These are phyloP conservation scores for Aspergillus sp. DNA, from an alignment of 2,329 filamentous ascomycete genomes.

Conservation along the genomic window DNA sequence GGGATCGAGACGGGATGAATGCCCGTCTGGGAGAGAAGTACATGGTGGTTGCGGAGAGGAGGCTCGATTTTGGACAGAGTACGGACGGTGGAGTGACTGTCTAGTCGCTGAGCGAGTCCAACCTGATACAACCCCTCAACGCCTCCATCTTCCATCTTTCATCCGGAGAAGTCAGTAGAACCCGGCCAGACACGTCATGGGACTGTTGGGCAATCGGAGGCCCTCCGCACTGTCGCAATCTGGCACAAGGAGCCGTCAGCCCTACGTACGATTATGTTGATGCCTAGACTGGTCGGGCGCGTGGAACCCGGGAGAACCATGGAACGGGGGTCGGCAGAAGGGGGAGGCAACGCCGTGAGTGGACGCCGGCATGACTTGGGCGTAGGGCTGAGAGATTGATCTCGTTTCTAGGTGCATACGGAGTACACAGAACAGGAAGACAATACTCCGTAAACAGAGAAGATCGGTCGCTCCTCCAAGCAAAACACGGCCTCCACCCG, in stretches of 20 bases:
- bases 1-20: slow-evolving; percentile 32
- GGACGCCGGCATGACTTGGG: neutral
- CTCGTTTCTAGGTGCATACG: too few species aligned
- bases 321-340: neutral
- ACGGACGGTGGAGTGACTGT: too few species aligned
- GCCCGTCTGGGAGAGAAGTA: slow-evolving; percentile 54
- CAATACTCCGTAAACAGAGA: too few species aligned
- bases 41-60: slow-evolving; percentile 44
- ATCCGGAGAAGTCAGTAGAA: too few species aligned
- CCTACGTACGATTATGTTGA: neutral
- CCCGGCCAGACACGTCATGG: neutral
- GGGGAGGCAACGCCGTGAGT: neutral
- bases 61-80: slow-evolving; percentile 18
- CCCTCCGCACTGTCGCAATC: neutral
- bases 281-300: neutral
- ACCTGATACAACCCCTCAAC: too few species aligned
- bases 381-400: too few species aligned
- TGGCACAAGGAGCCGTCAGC: neutral
- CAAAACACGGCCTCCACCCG: too few species aligned
- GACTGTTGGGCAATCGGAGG: neutral
- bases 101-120: too few species aligned
- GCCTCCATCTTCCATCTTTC: too few species aligned
- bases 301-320: neutral
- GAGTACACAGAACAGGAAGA: too few species aligned
- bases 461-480: too few species aligned